Base-by-base conservation (phyloP, 2,329 filamentous ascomycete genomes). In the Colletotrichum lentis region DNA sequence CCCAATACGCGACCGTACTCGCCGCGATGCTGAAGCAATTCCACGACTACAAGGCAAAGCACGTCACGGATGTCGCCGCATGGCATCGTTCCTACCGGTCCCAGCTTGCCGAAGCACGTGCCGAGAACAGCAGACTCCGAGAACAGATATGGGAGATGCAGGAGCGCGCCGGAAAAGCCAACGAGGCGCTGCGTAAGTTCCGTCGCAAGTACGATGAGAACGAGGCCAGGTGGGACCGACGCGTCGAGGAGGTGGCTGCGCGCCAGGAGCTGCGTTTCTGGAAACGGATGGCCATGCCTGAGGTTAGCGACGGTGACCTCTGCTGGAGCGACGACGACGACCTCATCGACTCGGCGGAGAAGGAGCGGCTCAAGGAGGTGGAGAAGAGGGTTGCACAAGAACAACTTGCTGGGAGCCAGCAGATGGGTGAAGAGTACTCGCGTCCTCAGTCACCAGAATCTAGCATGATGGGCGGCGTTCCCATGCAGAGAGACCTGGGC, bases 91-190 rank as follows among this genome's bases (percentile, higher is more conserved):
- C 85, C 67, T 91, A 91, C 80, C 86, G 88, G 8, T 79, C 83
- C 31, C 88, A 90, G 78, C 84, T 91, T 44, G 87, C 87, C 71
- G 87, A 89, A 74, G 87, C 88, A 54, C 87, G 88, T 5, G 85
- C 85, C 71, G 88, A 90, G 78, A 90, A 90, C 73, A 82, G 82
- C 69, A 82, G 84, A 2, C 82, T 90, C 59, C 86, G 88, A 60
- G 86, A 89, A 73, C 87, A 90, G 76, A 88, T 90, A 73, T 88
- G 87, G 83, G 86, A 89, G 72, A 89, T 90, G 86, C 86, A 89
- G 73, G 82, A 83, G 47, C 85, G 87, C 71, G 88, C 88, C 27
- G 82, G 82, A 54, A 80, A 79, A 14, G 88, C 87, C 24, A 90
- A 89, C 73, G 84, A 85, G 66, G 76, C 80, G 68, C 78, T 90